Conservation (phyloP, 805 yeast species). For the Metschnikowia orientalis region DNA sequence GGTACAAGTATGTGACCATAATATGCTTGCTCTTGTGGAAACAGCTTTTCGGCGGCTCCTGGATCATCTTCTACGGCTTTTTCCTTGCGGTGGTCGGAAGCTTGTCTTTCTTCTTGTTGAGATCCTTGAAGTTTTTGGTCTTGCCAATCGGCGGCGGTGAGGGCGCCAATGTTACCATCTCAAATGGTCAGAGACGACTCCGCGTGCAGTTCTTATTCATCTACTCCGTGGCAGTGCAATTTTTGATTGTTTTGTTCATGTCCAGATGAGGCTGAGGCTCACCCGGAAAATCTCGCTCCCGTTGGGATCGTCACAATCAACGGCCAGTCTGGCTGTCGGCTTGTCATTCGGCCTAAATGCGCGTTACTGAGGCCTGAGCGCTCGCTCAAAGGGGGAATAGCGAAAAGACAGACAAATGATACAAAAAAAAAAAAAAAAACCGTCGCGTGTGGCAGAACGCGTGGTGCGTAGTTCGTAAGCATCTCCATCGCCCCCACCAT, state of each 20-base stretch:
- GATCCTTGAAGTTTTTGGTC: constrained; percentile 65
- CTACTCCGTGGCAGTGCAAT: constrained; percentile 80
- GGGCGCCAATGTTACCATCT: constrained; percentile 52
- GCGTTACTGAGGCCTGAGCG: too few relatives aligned
- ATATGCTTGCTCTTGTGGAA: constrained; percentile 53
- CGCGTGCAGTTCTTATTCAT: constrained; percentile 83
- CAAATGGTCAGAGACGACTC: constrained; percentile 65
- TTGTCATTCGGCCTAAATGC: too few relatives aligned
- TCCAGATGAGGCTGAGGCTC: constrained; percentile 9
- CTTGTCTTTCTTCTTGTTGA: constrained; percentile 57
- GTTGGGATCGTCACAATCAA: too few relatives aligned
- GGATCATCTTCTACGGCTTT: constrained; percentile 33
- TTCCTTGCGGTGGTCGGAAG: constrained; percentile 36
- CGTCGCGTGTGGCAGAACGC: too few relatives aligned
- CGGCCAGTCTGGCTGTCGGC: too few relatives aligned
- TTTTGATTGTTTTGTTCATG: constrained; percentile 71
- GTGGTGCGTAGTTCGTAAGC: too few relatives aligned
- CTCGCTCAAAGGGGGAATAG: too few relatives aligned
- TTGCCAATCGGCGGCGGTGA: constrained; percentile 45
- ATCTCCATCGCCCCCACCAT: too few relatives aligned
- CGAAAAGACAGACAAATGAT: too few relatives aligned
- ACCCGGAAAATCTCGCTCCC: too few relatives aligned
- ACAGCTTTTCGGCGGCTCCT: constrained; percentile 35
- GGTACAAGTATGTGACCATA: constrained; percentile 88
- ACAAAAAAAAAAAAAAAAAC: too few relatives aligned